Conservation (phyloP, 768 basidiomycete species). For the Termitomyces titanicus region DNA sequence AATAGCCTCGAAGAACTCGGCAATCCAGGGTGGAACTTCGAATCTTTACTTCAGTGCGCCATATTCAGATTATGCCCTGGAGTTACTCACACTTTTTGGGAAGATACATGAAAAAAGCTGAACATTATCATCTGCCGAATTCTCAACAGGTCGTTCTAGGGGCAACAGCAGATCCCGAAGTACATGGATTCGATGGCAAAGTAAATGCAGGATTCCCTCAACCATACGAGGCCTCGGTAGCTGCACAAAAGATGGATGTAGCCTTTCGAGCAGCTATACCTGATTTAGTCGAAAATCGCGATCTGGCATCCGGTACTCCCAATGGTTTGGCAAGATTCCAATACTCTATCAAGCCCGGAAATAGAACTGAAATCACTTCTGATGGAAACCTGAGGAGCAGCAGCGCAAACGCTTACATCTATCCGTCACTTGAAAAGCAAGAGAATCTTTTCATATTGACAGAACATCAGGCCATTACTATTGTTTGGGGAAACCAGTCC, state of each 20-base stretch:
- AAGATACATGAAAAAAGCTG: constrained; percentile 15
- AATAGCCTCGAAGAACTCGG: constrained; percentile 15
- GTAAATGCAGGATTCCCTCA: constrained; percentile 15
- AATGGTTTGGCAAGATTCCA: constrained; percentile 15
- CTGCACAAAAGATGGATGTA: neutral
- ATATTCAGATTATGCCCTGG: neutral
- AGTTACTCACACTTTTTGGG: neutral
- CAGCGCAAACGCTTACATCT: constrained; percentile 13
- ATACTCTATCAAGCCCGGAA: constrained; percentile 14
- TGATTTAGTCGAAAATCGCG: constrained; percentile 2
- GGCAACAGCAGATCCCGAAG: constrained; percentile 6
- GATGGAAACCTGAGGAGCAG: constrained; percentile 12
- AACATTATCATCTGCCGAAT: constrained; percentile 10
- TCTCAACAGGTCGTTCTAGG: constrained; percentile 7
- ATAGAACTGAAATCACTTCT: constrained; percentile 5
- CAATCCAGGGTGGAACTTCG: constrained; percentile 18
- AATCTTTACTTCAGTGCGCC: constrained; percentile 5
- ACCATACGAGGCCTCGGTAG: constrained; percentile 12
- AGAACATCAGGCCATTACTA: constrained; percentile 8
- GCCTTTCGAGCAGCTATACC: constrained; percentile 7
- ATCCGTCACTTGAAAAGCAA: constrained; percentile 9
- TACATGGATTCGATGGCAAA: constrained; percentile 8
- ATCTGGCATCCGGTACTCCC: constrained; percentile 12
- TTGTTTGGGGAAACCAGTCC: constrained; percentile 4
- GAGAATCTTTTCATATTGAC: constrained; percentile 10